Percentiles rank a stretch among this genome's conserved stretches.
phyloP scores from a whole-genome alignment of 129 eudicot species.

The Escallonia rubra region DNA sequence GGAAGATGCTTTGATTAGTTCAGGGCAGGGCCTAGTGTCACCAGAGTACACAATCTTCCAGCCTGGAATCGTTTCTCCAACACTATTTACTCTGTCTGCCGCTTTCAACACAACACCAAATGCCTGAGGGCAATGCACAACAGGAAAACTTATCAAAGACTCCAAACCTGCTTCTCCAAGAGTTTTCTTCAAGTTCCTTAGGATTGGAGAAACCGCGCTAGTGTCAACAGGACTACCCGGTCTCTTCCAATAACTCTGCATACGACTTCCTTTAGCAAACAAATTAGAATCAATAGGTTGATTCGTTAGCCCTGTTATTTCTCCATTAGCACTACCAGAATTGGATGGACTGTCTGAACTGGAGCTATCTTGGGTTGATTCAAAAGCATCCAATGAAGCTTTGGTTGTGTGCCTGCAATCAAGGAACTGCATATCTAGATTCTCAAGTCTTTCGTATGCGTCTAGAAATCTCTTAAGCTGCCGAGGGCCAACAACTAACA shows the following conservation, averaged over 20 bases:
- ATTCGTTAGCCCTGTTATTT: background rate
- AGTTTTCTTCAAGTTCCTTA: slow-evolving; percentile 39
- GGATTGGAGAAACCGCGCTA: slow-evolving; percentile 23
- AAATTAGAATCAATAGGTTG: slow-evolving; percentile 27
- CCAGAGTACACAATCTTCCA: slow-evolving; percentile 97
- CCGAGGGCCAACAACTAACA: slow-evolving; percentile 73
- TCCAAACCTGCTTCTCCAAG: slow-evolving; percentile 77
- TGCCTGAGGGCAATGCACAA: slow-evolving; percentile 79
- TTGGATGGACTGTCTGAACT: background rate
- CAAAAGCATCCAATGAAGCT: slow-evolving; percentile 50
- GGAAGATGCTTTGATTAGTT: slow-evolving; percentile 62
- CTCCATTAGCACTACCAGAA: slow-evolving; percentile 5
- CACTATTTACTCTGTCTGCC: slow-evolving; percentile 34
- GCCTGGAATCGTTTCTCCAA: slow-evolving; percentile 60
- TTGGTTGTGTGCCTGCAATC: slow-evolving; percentile 82
- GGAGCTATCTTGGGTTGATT: slow-evolving; percentile 17
- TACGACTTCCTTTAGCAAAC: slow-evolving; percentile 56
- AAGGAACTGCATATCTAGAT: slow-evolving; percentile 80
- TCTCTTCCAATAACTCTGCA: slow-evolving; percentile 68
- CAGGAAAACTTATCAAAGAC: slow-evolving; percentile 67
- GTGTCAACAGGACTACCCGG: slow-evolving; percentile 37
- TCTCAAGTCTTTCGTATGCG: slow-evolving; percentile 74
- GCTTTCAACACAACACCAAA: slow-evolving; percentile 74
- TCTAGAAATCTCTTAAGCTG: slow-evolving; percentile 69
- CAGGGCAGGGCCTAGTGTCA: slow-evolving; percentile 84